Percentiles rank a stretch among this genome's conserved stretches.
Conservation (phyloP, 2,329 filamentous ascomycete species). For the Exophiala sp. region DNA sequence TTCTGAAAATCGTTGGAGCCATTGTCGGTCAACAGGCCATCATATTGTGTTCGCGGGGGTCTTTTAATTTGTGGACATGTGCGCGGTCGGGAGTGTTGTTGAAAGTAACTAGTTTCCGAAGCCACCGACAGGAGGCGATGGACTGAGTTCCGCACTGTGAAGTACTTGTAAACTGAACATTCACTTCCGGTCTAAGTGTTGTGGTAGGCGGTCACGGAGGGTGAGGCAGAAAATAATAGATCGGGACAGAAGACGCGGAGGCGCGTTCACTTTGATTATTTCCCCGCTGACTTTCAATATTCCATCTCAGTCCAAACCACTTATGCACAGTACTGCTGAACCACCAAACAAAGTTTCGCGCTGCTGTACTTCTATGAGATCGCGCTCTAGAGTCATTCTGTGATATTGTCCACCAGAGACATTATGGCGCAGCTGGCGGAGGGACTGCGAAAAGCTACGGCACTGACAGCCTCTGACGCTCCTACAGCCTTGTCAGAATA, state of each 20-base stretch:
- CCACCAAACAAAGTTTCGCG: too few relatives aligned
- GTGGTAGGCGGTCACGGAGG: too few relatives aligned
- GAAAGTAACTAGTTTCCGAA: too few relatives aligned
- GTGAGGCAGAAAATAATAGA: background rate
- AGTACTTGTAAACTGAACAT: too few relatives aligned
- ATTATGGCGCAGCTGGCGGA: slow-evolving; percentile 50
- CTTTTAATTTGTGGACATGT: background rate
- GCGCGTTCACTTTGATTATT: background rate
- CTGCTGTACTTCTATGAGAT: too few relatives aligned
- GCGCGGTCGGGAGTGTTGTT: background rate
- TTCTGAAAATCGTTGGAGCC: background rate
- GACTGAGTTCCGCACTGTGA: too few relatives aligned
- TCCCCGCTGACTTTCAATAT: background rate
- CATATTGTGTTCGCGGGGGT: background rate
- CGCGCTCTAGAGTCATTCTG: background rate
- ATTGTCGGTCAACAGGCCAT: background rate
- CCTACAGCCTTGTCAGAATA: slow-evolving; percentile 62
- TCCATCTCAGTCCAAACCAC: too few relatives aligned
- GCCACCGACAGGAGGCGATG: too few relatives aligned
- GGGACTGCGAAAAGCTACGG: slow-evolving; percentile 52
- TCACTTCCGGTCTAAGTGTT: too few relatives aligned
- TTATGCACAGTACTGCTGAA: too few relatives aligned
- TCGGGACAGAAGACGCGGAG: background rate
- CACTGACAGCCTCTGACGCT: slow-evolving; percentile 60
- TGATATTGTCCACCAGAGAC: background rate